Percentiles rank a stretch among this genome's conserved stretches.
Conservation (phyloP, 2,329 filamentous ascomycete genomes). For the Colletotrichum sp. region DNA sequence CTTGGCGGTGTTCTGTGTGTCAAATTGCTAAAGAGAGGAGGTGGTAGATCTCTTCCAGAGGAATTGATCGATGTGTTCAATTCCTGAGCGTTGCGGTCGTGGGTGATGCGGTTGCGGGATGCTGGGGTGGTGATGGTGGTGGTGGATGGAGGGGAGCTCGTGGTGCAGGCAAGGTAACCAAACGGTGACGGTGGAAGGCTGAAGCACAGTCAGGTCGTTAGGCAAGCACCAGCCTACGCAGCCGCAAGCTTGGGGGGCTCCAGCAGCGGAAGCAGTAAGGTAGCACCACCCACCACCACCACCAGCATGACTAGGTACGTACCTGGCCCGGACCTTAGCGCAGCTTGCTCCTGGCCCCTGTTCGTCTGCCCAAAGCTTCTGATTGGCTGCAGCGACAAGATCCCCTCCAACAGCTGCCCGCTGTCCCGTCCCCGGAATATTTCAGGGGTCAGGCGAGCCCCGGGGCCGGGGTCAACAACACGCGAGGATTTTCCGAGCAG, state of each 20-base stretch:
- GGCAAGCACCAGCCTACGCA: constrained; percentile 47
- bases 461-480: neutral
- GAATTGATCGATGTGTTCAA: neutral
- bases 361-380: neutral
- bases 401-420: neutral
- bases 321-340: neutral
- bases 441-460: constrained; percentile 3
- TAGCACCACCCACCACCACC: neutral
- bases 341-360: neutral
- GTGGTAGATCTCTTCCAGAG: neutral
- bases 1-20: constrained; percentile 55
- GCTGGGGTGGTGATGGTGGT: neutral
- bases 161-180: constrained; percentile 15
- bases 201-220: constrained; percentile 22
- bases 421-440: constrained; percentile 13
- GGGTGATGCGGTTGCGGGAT: neutral
- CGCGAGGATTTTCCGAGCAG: constrained; percentile 23
- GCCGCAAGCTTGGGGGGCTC: constrained; percentile 20
- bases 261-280: neutral
- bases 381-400: neutral
- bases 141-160: constrained; percentile 16
- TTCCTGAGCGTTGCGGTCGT: neutral
- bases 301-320: neutral
- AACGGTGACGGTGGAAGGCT: constrained; percentile 20
- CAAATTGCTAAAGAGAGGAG: neutral